These are phyloP conservation scores for Venturia effusa DNA, from an alignment of 2,329 filamentous ascomycete genomes.

Conservation along the genomic window DNA sequence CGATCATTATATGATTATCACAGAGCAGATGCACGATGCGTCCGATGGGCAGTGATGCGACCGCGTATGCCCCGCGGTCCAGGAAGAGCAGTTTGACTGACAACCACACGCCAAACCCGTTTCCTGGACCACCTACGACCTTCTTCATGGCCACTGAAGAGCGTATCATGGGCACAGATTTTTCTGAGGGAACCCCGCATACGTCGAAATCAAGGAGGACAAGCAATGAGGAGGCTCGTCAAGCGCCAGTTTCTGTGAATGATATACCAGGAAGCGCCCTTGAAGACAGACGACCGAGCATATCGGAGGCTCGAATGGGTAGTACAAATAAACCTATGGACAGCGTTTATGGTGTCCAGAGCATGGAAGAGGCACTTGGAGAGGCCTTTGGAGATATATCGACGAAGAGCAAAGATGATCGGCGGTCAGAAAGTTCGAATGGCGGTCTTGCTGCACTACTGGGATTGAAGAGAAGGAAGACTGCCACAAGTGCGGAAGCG, in stretches of 20 bases:
- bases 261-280: conserved; percentile 27
- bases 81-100: conserved; percentile 27
- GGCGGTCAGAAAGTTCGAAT: conserved; percentile 18
- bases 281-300: conserved; percentile 13
- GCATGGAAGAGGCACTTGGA: conserved; percentile 42
- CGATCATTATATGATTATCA: neutral
- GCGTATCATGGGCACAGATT: conserved; percentile 19
- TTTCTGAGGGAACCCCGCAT: neutral
- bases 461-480: conserved; percentile 20
- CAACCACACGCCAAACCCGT: neutral
- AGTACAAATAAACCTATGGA: conserved; percentile 20
- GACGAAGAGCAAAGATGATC: conserved; percentile 16
- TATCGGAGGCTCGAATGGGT: neutral
- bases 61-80: neutral
- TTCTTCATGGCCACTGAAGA: conserved; percentile 50
- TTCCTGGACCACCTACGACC: conserved; percentile 26
- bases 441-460: conserved; percentile 9
- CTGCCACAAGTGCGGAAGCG: conserved; percentile 16
- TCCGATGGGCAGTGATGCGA: neutral
- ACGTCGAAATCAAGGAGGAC: neutral
- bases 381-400: conserved; percentile 26
- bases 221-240: neutral
- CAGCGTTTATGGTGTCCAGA: conserved; percentile 46
- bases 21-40: conserved; percentile 3
- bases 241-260: conserved; percentile 22